phyloP scores from a whole-genome alignment of 163 green algal genomes.

The Scenedesmus sp. region DNA sequence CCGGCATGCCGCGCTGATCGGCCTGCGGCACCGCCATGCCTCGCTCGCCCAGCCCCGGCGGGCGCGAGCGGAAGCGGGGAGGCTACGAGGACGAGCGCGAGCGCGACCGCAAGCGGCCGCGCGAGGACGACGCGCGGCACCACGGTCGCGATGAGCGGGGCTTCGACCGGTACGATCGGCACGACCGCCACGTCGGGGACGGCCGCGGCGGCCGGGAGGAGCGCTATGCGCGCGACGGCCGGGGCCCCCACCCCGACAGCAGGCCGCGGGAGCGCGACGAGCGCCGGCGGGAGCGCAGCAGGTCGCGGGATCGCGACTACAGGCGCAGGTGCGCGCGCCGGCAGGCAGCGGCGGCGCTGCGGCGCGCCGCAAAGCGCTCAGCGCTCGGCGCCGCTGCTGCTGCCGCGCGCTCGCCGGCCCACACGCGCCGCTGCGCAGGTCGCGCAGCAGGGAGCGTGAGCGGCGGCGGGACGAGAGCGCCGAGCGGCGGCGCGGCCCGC shows the following conservation, averaged over 20 bases:
- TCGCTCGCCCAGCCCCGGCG: too few relatives aligned
- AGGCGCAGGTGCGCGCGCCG: constrained; percentile 11
- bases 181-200: constrained; percentile 10
- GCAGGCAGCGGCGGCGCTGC: not conserved
- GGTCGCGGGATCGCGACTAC: constrained; percentile 11
- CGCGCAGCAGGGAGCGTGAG: constrained; percentile 32
- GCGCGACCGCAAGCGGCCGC: constrained; percentile 20
- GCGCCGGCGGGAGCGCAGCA: constrained; percentile 33
- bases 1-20: too few relatives aligned
- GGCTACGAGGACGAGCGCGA: too few relatives aligned
- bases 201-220: constrained; percentile 30
- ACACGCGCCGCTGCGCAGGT: not conserved
- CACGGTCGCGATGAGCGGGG: constrained; percentile 24
- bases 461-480: constrained; percentile 27
- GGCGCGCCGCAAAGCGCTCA: not conserved
- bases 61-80: too few relatives aligned
- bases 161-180: constrained; percentile 15
- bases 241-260: too few relatives aligned
- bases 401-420: too few relatives aligned
- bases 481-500: not conserved
- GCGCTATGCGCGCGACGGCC: too few relatives aligned
- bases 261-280: constrained; percentile 29
- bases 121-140: constrained; percentile 28
- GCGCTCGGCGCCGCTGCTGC: too few relatives aligned
- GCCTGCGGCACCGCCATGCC: too few relatives aligned